These are phyloP conservation scores for Polyplosphaeria fusca DNA, from an alignment of 495 filamentous ascomycete genomes.

Conservation along the genomic window DNA sequence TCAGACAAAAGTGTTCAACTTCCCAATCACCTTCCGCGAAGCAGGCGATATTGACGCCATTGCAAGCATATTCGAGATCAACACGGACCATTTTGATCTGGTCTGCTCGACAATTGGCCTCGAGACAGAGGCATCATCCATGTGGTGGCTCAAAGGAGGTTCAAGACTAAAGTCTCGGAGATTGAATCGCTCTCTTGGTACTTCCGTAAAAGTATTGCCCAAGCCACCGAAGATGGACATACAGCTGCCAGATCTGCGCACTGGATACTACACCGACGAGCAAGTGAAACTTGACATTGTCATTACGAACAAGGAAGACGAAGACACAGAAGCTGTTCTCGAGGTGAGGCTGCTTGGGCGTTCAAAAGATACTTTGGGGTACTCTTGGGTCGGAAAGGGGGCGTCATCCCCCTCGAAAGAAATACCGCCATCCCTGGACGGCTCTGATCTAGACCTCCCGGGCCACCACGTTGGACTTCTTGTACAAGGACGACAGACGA, in stretches of 20 bases:
- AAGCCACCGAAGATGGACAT: constrained; percentile 91
- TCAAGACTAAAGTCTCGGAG: constrained; percentile 41
- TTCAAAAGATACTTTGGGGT: constrained; percentile 51
- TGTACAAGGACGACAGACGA: constrained; percentile 40
- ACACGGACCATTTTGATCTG: constrained; percentile 66
- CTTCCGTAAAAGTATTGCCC: constrained; percentile 67
- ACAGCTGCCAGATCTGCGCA: constrained; percentile 54
- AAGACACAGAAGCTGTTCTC: constrained; percentile 65
- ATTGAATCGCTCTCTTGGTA: constrained; percentile 49
- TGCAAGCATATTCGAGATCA: constrained; percentile 60
- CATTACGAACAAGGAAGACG: constrained; percentile 79
- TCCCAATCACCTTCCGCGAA: constrained; percentile 73
- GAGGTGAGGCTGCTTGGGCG: constrained; percentile 64
- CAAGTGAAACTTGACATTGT: constrained; percentile 62
- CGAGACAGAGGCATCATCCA: constrained; percentile 41
- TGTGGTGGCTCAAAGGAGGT: constrained; percentile 27
- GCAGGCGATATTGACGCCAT: constrained; percentile 69
- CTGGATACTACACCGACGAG: constrained; percentile 84
- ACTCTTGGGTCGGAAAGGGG: constrained; percentile 47
- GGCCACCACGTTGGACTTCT: constrained; percentile 51
- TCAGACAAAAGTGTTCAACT: constrained; percentile 65
- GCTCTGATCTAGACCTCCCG: constrained; percentile 28
- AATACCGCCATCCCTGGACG: constrained; percentile 37
- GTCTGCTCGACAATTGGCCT: constrained; percentile 55
- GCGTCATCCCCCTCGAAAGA: constrained; percentile 32